Evolutionary conservation across 495 filamentous ascomycete species (phyloP), one percentile per base, ranked within the genome.

Genomic region (Bombardia bombarda): DNA sequence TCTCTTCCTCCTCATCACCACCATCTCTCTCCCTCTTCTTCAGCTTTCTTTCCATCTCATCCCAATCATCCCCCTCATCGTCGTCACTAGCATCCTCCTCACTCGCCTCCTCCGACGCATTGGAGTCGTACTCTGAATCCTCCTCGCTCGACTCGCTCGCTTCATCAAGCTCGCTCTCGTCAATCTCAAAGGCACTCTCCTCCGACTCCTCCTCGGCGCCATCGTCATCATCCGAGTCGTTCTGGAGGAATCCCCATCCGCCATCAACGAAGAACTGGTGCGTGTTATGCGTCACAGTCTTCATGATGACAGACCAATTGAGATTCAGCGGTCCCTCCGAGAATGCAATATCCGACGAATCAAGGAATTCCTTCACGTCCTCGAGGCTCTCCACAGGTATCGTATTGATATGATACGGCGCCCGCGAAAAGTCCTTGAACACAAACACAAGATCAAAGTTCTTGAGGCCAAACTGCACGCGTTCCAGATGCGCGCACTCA

Each of bases 231-330:
- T 97, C 93, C 1, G 82, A 87, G 31, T 96, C 90, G 42, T 82
- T 83, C 23, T 79, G 77, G 42, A 99, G 61, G 79, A 97, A 96
- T 12, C 80, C 83, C 93, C 93, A 99, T 19, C 93, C 93, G 21
- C 93, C 93, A 55, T 97, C 90, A 22, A 71, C 74, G 61, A 95
- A 99, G 78, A 99, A 99, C 43, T 81, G 77, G 54, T 97, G 90
- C 7, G 93, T 86, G 60, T 99, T 86, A 31, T 84, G 79, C 24
- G 83, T 87, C 14, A 99, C 89, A 0, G 93, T 99, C 72, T 99
- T 99, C 90, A 99, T 99, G 59, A 99, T 99, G 17, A 88, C 94
- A 7, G 83, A 80, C 93, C 93, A 99, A 68, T 97, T 96, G 46
- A 99, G 70, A 66, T 99, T 99, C 50, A 99, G 73, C 6, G 93